Evolutionary conservation across 23 red algal species (phyloP).

Genomic region (Cyanidioschyzon merolae): DNA sequence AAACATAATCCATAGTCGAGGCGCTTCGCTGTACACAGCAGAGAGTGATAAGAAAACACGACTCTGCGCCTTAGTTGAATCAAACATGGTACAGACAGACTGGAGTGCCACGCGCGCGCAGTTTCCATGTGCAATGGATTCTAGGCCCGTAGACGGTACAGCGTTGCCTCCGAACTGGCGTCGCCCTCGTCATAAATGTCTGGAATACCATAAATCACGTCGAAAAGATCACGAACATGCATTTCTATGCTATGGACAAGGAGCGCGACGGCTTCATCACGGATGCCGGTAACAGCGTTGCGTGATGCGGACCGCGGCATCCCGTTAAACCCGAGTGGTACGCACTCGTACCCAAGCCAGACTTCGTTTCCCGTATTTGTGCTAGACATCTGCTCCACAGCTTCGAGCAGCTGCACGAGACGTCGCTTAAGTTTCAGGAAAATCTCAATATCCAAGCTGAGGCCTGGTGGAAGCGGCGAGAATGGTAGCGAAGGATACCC

Average conservation of each 20-base stretch:
- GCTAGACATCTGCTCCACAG: neutral
- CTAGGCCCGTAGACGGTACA: too few species aligned
- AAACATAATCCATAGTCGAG: too few species aligned
- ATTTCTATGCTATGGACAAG: constrained; percentile 32
- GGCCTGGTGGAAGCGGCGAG: constrained; percentile 35
- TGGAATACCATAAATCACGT: constrained; percentile 6
- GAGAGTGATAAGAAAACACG: too few species aligned
- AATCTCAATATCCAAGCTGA: constrained; percentile 39
- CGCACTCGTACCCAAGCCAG: neutral
- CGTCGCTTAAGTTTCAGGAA: constrained; percentile 43
- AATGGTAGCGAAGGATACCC: constrained; percentile 58
- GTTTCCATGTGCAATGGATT: too few species aligned
- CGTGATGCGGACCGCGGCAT: constrained; percentile 13
- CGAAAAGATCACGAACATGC: constrained; percentile 40
- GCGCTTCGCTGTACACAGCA: too few species aligned
- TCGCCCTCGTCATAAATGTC: neutral
- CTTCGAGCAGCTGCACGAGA: constrained; percentile 6
- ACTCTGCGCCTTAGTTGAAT: too few species aligned
- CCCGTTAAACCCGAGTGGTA: neutral
- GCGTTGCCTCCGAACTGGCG: too few species aligned
- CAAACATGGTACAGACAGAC: too few species aligned
- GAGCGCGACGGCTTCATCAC: constrained; percentile 47
- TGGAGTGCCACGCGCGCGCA: too few species aligned
- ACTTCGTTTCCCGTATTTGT: neutral
- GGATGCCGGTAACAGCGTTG: constrained; percentile 26